Evolutionary conservation across 306 rosid genomes (phyloP).

Genomic region (Biancaea sappan): DNA sequence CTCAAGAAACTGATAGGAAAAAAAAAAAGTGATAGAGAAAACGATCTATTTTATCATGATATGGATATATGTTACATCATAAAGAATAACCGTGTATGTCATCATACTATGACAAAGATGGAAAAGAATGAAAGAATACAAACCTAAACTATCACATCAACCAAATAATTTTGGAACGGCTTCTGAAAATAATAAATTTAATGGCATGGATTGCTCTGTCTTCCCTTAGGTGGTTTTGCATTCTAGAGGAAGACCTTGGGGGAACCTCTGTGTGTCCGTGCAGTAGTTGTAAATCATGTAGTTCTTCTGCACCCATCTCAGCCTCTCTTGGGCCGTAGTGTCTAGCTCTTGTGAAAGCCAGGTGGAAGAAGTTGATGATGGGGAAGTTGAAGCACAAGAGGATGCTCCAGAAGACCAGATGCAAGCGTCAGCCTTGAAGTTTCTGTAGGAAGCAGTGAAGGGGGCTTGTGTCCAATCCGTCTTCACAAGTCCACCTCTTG

Average conservation of each 20-base stretch:
- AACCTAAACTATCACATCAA: not conserved
- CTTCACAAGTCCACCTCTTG: constrained; percentile 74
- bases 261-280: constrained; percentile 54
- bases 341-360: constrained; percentile 61
- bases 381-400: constrained; percentile 41
- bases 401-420: constrained; percentile 39
- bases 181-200: not conserved
- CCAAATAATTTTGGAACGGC: not conserved
- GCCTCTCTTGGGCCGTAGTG: constrained; percentile 34
- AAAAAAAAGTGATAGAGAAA: too few relatives aligned
- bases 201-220: not conserved
- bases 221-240: constrained; percentile 21
- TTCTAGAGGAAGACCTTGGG: constrained; percentile 56
- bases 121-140: not conserved
- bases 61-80: not conserved
- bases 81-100: not conserved
- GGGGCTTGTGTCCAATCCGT: constrained; percentile 72
- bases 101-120: not conserved
- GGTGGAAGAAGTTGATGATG: constrained; percentile 16
- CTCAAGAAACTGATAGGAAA: too few relatives aligned
- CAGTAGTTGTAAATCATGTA: constrained; percentile 71
- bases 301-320: constrained; percentile 61
- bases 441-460: constrained; percentile 60
- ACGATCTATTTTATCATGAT: too few relatives aligned
- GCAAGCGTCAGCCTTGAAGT: constrained; percentile 60